phyloP scores from a whole-genome alignment of 805 yeast species.

The Saccharomycopsis fibuligera region DNA sequence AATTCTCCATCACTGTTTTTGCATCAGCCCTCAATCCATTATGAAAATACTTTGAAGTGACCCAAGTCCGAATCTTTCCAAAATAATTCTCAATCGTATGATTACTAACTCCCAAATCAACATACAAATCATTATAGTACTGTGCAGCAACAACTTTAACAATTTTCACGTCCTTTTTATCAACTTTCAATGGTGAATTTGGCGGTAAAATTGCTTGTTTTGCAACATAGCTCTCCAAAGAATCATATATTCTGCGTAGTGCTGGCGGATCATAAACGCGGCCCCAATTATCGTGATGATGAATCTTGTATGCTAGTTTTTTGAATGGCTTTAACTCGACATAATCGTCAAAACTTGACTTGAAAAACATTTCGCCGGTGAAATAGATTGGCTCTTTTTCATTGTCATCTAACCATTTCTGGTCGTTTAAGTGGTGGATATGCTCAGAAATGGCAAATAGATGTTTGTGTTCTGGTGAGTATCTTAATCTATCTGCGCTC shows the following conservation, averaged over 20 bases:
- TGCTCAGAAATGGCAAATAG: slow-evolving; percentile 24
- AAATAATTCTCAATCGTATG: slow-evolving; percentile 30
- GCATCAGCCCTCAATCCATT: slow-evolving; percentile 42
- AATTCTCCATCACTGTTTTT: slow-evolving; percentile 32
- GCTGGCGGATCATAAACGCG: slow-evolving; percentile 25
- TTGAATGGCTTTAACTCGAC: slow-evolving; percentile 36
- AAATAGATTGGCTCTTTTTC: slow-evolving; percentile 31
- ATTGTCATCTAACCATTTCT: slow-evolving; percentile 15
- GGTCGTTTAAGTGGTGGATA: slow-evolving; percentile 8
- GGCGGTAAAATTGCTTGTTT: slow-evolving; percentile 4
- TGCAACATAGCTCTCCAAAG: slow-evolving; percentile 5
- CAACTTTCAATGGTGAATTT: slow-evolving; percentile 1
- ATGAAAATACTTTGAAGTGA: slow-evolving; percentile 47
- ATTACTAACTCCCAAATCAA: slow-evolving; percentile 39
- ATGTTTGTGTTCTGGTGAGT: slow-evolving; percentile 22
- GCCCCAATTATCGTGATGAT: slow-evolving; percentile 29
- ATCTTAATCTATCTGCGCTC: slow-evolving; percentile 41
- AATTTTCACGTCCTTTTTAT: slow-evolving; percentile 14
- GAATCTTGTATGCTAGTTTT: slow-evolving; percentile 33
- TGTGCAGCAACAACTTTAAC: slow-evolving; percentile 40
- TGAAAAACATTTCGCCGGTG: slow-evolving; percentile 52
- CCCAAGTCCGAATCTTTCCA: slow-evolving; percentile 33
- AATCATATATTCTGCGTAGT: slow-evolving; percentile 19
- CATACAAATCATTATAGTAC: slow-evolving; percentile 45
- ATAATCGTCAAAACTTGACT: slow-evolving; percentile 45